phyloP scores from a whole-genome alignment of 352 stramenopile genomes.

The Phytophthora fragariaefolia region DNA sequence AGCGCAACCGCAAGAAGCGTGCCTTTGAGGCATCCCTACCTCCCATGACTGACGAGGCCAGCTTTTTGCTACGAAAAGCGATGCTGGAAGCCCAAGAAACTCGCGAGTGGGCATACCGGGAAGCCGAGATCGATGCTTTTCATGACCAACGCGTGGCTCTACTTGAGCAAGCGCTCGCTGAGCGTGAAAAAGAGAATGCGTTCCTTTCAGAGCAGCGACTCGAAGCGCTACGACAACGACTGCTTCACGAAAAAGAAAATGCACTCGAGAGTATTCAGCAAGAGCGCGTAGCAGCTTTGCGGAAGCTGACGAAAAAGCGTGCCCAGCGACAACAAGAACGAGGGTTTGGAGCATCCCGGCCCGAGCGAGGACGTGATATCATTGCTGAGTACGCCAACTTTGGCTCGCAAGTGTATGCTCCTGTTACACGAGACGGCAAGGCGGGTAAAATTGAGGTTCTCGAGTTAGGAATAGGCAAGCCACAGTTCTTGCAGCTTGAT shows the following conservation, averaged over 20 bases:
- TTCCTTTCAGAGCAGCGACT: slow-evolving; percentile 93
- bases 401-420: slow-evolving; percentile 86
- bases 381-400: slow-evolving; percentile 91
- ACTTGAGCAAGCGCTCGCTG: slow-evolving; percentile 83
- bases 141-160: slow-evolving; percentile 82
- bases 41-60: slow-evolving; percentile 95
- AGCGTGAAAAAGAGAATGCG: slow-evolving; percentile 90
- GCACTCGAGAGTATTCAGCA: slow-evolving; percentile 82
- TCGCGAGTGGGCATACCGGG: slow-evolving; percentile 86
- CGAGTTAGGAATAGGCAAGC: slow-evolving; percentile 64
- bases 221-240: slow-evolving; percentile 83
- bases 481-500: slow-evolving; percentile 62
- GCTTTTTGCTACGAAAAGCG: slow-evolving; percentile 87
- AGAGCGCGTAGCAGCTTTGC: slow-evolving; percentile 86
- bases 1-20: slow-evolving; percentile 87
- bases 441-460: slow-evolving; percentile 54
- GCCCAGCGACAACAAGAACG: slow-evolving; percentile 52
- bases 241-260: slow-evolving; percentile 83
- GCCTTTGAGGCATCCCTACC: slow-evolving; percentile 89
- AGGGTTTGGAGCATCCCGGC: slow-evolving; percentile 33
- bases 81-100: slow-evolving; percentile 95
- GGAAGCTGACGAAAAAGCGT: slow-evolving; percentile 91
- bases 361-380: slow-evolving; percentile 76
- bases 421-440: slow-evolving; percentile 67
- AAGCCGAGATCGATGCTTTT: slow-evolving; percentile 90